A percentile compares a stretch with the other conserved stretches of the same genome.
Evolutionary conservation across 495 filamentous ascomycete genomes (phyloP).

Genomic region (Talaromyces borbonicus): DNA sequence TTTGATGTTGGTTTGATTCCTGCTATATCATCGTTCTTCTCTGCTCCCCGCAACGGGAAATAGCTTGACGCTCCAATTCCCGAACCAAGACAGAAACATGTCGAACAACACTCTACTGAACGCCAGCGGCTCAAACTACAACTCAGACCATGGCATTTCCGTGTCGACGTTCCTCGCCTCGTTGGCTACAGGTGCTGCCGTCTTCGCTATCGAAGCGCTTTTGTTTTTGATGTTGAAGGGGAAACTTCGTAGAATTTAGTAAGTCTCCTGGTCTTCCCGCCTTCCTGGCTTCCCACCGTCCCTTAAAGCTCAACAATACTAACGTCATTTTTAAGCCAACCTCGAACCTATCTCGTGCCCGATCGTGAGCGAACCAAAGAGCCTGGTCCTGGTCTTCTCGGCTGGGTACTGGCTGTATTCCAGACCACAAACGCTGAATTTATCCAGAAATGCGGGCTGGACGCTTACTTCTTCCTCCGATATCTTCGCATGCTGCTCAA

Average conservation of each 20-base stretch:
- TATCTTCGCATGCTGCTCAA: constrained; percentile 89
- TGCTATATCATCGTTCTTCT: too few species aligned
- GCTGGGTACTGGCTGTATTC: constrained; percentile 62
- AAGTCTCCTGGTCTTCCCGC: constrained; percentile 18
- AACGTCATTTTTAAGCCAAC: constrained; percentile 44
- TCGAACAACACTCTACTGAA: constrained; percentile 26
- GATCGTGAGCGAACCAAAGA: constrained; percentile 70
- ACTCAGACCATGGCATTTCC: constrained; percentile 36
- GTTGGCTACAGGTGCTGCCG: constrained; percentile 54
- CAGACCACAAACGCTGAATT: constrained; percentile 75
- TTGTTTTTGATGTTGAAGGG: constrained; percentile 70
- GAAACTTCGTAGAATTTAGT: constrained; percentile 81
- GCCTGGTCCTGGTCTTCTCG: constrained; percentile 60
- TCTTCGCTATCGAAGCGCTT: constrained; percentile 70
- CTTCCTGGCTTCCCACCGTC: background rate
- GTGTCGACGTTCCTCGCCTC: constrained; percentile 63
- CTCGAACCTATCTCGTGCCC: constrained; percentile 84
- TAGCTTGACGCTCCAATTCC: too few species aligned
- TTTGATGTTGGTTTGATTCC: too few species aligned
- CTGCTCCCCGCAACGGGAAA: too few species aligned
- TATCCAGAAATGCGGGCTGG: constrained; percentile 88
- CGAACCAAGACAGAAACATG: too few species aligned
- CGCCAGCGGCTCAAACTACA: constrained; percentile 28
- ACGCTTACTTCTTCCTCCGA: constrained; percentile 96
- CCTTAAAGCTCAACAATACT: background rate